A percentile compares a stretch with the other conserved stretches of the same genome.
phyloP scores from a whole-genome alignment of 352 stramenopile species.

The Pythium scleroteichum region DNA sequence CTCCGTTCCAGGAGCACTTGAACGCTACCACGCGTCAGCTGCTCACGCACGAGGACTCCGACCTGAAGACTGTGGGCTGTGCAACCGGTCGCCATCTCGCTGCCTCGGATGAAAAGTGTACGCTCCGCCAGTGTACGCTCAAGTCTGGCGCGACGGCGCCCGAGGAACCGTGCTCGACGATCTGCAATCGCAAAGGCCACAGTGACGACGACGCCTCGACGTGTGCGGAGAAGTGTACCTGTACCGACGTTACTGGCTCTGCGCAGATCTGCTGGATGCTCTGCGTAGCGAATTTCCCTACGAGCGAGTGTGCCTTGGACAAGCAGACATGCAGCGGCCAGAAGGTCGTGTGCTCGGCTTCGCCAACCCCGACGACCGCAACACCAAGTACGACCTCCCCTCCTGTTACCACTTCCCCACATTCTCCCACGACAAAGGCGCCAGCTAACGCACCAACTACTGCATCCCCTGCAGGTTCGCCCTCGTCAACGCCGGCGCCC shows the following conservation, averaged over 20 bases:
- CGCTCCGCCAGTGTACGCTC: conserved; percentile 31
- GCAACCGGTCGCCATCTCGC: conserved; percentile 39
- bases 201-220: conserved; percentile 35
- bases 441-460: conserved; percentile 16
- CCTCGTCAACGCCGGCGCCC: neutral
- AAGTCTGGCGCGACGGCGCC: conserved; percentile 33
- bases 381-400: conserved; percentile 15
- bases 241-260: conserved; percentile 27
- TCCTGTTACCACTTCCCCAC: conserved; percentile 8
- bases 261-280: conserved; percentile 64
- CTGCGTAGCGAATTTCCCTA: conserved; percentile 37
- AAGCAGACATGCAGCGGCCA: conserved; percentile 40
- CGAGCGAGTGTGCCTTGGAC: conserved; percentile 31
- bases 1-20: conserved; percentile 39
- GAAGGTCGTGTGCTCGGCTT: conserved; percentile 31
- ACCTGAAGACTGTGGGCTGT: conserved; percentile 47
- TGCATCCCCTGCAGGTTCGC: conserved; percentile 15
- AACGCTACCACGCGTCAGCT: conserved; percentile 45
- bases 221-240: conserved; percentile 48
- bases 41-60: conserved; percentile 24
- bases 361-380: conserved; percentile 2
- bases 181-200: conserved; percentile 41
- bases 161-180: conserved; percentile 33
- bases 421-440: conserved; percentile 2
- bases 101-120: conserved; percentile 41